Percentiles rank a stretch among this genome's conserved stretches.
phyloP scores from a whole-genome alignment of 306 rosid genomes.

The Pyrus bretschneideri region DNA sequence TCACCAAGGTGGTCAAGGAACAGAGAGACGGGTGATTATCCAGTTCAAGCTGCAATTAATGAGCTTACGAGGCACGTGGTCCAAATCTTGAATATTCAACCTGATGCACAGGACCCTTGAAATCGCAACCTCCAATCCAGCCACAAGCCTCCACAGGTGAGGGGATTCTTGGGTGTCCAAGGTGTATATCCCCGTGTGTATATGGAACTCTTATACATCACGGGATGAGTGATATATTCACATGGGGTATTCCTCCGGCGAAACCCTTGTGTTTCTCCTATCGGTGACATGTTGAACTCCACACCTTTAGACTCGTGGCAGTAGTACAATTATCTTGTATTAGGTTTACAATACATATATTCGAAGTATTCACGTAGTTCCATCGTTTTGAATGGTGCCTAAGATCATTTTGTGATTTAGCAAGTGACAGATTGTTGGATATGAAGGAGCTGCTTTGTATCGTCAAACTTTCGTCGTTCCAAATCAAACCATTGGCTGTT shows the following conservation, averaged over 20 bases:
- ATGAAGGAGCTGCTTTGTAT: neutral
- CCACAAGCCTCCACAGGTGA: neutral
- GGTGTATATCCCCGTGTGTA: too few species aligned
- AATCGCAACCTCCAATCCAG: slow-evolving; percentile 10
- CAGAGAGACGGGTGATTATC: slow-evolving; percentile 56
- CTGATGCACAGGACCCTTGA: slow-evolving; percentile 57
- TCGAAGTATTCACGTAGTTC: neutral
- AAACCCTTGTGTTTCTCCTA: too few species aligned
- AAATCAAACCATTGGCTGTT: neutral
- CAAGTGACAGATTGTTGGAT: neutral
- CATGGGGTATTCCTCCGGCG: too few species aligned
- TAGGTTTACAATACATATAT: slow-evolving; percentile 13
- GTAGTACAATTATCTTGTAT: neutral
- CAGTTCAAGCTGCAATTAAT: slow-evolving; percentile 65
- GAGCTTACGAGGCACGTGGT: slow-evolving; percentile 73
- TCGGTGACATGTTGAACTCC: slow-evolving; percentile 4
- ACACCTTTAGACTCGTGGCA: slow-evolving; percentile 22
- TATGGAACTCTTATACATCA: too few species aligned
- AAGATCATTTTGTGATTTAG: neutral
- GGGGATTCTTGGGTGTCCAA: too few species aligned
- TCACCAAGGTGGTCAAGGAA: slow-evolving; percentile 41
- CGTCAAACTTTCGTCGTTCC: neutral
- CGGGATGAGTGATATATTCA: too few species aligned
- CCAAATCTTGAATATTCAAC: slow-evolving; percentile 63
- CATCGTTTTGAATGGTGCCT: neutral